Percentiles rank a stretch among this genome's conserved stretches.
These are phyloP conservation scores for Haematococcus lacustris DNA, from an alignment of 139 green algal genomes.

Conservation along the genomic window DNA sequence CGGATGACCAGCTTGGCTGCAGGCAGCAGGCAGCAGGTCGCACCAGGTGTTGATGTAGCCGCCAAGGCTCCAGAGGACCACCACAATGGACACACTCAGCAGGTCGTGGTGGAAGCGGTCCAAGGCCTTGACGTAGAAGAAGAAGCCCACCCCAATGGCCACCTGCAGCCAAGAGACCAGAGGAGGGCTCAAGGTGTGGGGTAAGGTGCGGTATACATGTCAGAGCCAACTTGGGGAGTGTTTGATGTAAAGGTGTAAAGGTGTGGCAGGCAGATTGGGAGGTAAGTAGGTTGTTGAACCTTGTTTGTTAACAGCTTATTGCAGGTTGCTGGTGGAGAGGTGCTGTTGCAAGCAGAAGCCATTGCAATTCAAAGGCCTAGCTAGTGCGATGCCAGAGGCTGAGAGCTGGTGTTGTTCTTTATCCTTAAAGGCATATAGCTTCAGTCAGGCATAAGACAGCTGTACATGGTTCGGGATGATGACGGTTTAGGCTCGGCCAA, in stretches of 20 bases:
- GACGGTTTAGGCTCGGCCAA: too few relatives aligned
- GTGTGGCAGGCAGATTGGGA: background rate
- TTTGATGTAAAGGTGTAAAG: background rate
- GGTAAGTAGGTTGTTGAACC: background rate
- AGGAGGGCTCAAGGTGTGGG: background rate
- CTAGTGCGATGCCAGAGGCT: too few relatives aligned
- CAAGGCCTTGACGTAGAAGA: constrained; percentile 58
- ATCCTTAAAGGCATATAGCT: too few relatives aligned
- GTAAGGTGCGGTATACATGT: background rate
- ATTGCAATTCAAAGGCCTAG: too few relatives aligned
- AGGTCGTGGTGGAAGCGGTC: constrained; percentile 39
- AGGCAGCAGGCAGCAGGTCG: background rate
- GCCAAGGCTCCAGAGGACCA: constrained; percentile 5
- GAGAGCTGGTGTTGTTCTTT: too few relatives aligned
- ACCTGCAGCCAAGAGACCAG: constrained; percentile 16
- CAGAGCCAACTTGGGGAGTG: background rate
- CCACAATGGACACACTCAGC: constrained; percentile 25
- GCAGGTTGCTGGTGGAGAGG: too few relatives aligned
- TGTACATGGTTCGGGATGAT: too few relatives aligned
- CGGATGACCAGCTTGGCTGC: background rate
- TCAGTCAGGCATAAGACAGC: too few relatives aligned
- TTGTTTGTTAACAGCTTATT: too few relatives aligned
- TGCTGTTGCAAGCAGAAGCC: too few relatives aligned
- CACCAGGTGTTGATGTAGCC: constrained; percentile 26
- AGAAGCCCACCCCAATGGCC: constrained; percentile 32